Evolutionary conservation across 192 early-diverging fungal genomes (phyloP).

Genomic region (Podila epigama): DNA sequence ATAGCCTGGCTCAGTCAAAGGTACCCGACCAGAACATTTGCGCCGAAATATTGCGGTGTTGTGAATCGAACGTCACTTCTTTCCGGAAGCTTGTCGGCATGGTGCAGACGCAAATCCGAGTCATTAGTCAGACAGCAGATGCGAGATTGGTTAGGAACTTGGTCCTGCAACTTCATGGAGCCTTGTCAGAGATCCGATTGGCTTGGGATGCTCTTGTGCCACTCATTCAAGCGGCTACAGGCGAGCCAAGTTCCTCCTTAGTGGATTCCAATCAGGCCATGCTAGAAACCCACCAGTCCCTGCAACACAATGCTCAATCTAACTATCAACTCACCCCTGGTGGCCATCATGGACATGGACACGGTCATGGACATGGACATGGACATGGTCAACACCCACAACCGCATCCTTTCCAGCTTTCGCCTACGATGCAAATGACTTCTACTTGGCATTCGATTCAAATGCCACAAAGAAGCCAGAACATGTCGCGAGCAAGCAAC

Average conservation of each 20-base stretch:
- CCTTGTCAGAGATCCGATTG: slow-evolving; percentile 49
- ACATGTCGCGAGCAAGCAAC: slow-evolving; percentile 38
- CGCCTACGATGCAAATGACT: slow-evolving; percentile 22
- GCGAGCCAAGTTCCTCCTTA: slow-evolving; percentile 23
- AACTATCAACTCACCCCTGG: neutral
- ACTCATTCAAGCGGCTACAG: slow-evolving; percentile 30
- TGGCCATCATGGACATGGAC: slow-evolving; percentile 8
- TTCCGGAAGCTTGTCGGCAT: slow-evolving; percentile 44
- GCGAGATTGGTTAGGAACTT: slow-evolving; percentile 49
- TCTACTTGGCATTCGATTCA: slow-evolving; percentile 26
- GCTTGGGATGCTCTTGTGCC: slow-evolving; percentile 54
- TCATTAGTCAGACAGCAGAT: slow-evolving; percentile 43
- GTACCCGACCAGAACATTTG: slow-evolving; percentile 38
- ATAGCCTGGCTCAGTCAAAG: slow-evolving; percentile 29
- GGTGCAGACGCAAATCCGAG: slow-evolving; percentile 46
- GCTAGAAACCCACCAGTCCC: neutral
- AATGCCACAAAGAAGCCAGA: slow-evolving; percentile 37
- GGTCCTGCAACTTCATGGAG: slow-evolving; percentile 53
- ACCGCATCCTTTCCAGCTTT: slow-evolving; percentile 28
- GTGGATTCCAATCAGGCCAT: slow-evolving; percentile 11
- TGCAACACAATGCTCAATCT: neutral
- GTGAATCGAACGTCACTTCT: slow-evolving; percentile 35
- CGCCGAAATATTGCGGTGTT: slow-evolving; percentile 34
- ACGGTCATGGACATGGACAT: too few relatives aligned
- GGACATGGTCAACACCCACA: too few relatives aligned